Conservation (phyloP, 345 rosid species). For the Acer campestre region DNA sequence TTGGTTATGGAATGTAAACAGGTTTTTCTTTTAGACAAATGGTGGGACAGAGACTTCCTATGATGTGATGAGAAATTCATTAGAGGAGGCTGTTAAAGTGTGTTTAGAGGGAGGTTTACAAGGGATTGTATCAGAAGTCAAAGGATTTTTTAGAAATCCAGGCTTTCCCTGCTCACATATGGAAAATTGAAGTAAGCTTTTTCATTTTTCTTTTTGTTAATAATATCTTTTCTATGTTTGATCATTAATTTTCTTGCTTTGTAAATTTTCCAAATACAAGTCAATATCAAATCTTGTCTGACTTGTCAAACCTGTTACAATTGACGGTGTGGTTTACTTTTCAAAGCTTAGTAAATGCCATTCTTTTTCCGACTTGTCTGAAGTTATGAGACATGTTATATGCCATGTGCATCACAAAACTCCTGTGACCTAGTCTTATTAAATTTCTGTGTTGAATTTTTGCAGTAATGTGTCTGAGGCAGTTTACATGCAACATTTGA, state of each 20-base stretch:
- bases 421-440: no score
- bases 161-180: conserved; percentile 78
- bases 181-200: conserved; percentile 73
- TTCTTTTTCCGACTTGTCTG: no score
- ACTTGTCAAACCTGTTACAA: background rate
- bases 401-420: no score
- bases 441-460: no score
- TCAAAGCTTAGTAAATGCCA: no score
- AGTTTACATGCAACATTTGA: no score
- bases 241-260: background rate
- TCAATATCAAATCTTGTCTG: background rate
- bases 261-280: background rate
- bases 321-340: background rate
- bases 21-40: conserved; percentile 81
- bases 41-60: conserved; percentile 59
- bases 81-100: conserved; percentile 80
- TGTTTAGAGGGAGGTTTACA: conserved; percentile 76
- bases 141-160: conserved; percentile 73
- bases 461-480: no score
- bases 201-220: background rate
- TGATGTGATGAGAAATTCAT: conserved; percentile 73
- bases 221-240: background rate
- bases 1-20: conserved; percentile 19
- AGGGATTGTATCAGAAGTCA: conserved; percentile 86
- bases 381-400: no score